Evolutionary conservation across 164 flowering plant species (phyloP).

Genomic region (Kalanchoe fedtschenkoi): DNA sequence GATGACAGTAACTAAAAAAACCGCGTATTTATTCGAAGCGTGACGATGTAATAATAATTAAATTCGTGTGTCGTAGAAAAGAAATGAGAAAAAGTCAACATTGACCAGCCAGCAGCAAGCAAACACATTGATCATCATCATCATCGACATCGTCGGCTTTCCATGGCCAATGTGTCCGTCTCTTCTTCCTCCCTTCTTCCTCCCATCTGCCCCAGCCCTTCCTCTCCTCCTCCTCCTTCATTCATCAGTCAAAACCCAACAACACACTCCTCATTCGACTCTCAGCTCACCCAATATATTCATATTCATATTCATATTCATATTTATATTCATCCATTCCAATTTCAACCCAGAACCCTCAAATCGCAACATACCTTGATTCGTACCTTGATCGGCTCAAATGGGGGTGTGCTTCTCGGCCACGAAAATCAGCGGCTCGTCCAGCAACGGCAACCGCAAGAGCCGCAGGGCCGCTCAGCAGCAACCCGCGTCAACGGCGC

Average conservation of each 20-base stretch:
- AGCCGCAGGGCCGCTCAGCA: conserved; percentile 2
- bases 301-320: no score
- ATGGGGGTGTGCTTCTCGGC: conserved; percentile 82
- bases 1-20: no score
- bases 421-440: conserved; percentile 57
- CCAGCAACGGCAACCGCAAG: conserved; percentile 27
- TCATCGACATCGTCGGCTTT: no score
- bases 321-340: not conserved
- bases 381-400: no score
- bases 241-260: not conserved
- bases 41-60: not conserved
- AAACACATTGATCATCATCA: no score
- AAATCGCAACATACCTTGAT: no score
- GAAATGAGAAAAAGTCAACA: conserved; percentile 1
- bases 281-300: no score
- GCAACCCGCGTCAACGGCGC: not conserved
- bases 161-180: not conserved
- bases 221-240: not conserved
- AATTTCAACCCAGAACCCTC: not conserved
- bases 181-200: conserved; percentile 2
- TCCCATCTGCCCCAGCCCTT: not conserved
- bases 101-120: not conserved
- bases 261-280: not conserved
- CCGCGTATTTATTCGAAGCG: no score
- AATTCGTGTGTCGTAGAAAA: not conserved